Base-by-base conservation (phyloP, 169 alveolate genomes). In the Plasmodium gallinaceum region DNA sequence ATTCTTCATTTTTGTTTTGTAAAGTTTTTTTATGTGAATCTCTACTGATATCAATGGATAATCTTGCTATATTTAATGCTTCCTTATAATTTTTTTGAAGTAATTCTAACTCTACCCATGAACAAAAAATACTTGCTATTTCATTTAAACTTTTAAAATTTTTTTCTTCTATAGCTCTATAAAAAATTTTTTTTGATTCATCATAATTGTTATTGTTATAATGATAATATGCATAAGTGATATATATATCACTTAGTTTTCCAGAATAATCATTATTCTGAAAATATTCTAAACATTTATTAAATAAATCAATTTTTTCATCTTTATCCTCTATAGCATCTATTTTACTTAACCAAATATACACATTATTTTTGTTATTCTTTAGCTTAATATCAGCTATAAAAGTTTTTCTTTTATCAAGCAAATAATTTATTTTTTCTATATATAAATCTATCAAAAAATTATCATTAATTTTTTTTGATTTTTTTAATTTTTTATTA, bases 321-420 rank as follows among this genome's bases (percentile, higher is more conserved):
- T 14, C 32, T n/a, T 69, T 51, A 45, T 69, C 57, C 8, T 51
- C 83, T 12, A 83, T 37, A 6, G 69, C 72, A 24, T 83, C 91
- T 26, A 83, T 68, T 48, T 83, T 83, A 26, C 74, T 61, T 68
- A 83, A 12, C 91, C 91, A 83, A 20, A 69, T 62, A 46, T 83
- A 83, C 5, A 83, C 91, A 32, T 83, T 68, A 32, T 68, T 83
- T 62, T 83, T 57, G 45, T 83, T 83, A 42, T 83, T 83, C 39
- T 83, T 83, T 46, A 83, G 64, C 24, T 83, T 83, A n/a, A 83
- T 83, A 37, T 83, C 91, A 6, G 91, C 91, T 51, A 83, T 83
- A 37, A 37, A 68, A 14, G 16, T 71, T 48, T 83, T 83, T 10
- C 91, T 58, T 46, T 68, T 42, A 42, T 83, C 91, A 14, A 83